phyloP scores from a whole-genome alignment of 1,139 yeast genomes.

The Wickerhamiella infanticola region DNA sequence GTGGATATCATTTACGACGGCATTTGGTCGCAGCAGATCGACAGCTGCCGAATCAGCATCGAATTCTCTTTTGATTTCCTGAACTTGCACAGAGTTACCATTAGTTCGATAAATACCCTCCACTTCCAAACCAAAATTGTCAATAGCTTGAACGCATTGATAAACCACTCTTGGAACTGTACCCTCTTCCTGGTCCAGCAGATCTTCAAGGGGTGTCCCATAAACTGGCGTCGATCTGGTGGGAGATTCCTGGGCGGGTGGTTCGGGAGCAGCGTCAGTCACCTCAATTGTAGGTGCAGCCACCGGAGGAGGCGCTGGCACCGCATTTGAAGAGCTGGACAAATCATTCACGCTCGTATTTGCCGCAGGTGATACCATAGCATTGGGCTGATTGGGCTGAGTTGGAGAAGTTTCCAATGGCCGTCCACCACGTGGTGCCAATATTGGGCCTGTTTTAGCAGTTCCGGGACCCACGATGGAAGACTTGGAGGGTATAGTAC shows the following conservation, averaged over 20 bases:
- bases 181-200: conserved; percentile 71
- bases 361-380: not conserved
- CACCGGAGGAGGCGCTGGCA: conserved; percentile 1
- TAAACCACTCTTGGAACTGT: conserved; percentile 86
- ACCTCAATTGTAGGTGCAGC: not conserved
- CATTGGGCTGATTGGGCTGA: no score
- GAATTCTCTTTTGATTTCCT: conserved; percentile 53
- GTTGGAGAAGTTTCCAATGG: not conserved
- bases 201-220: conserved; percentile 63
- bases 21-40: conserved; percentile 37
- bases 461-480: conserved; percentile 14
- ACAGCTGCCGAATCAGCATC: conserved; percentile 65
- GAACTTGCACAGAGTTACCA: conserved; percentile 63
- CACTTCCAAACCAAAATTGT: conserved; percentile 61
- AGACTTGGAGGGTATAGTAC: conserved; percentile 9
- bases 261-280: not conserved
- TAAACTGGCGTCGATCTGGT: conserved; percentile 33
- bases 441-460: conserved; percentile 17
- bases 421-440: conserved; percentile 5
- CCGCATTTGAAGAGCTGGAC: not conserved
- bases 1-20: conserved; percentile 30
- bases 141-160: conserved; percentile 77
- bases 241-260: not conserved
- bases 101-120: conserved; percentile 85
- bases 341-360: not conserved